phyloP scores from a whole-genome alignment of 139 green algal genomes.

The Picochlorum sp. region DNA sequence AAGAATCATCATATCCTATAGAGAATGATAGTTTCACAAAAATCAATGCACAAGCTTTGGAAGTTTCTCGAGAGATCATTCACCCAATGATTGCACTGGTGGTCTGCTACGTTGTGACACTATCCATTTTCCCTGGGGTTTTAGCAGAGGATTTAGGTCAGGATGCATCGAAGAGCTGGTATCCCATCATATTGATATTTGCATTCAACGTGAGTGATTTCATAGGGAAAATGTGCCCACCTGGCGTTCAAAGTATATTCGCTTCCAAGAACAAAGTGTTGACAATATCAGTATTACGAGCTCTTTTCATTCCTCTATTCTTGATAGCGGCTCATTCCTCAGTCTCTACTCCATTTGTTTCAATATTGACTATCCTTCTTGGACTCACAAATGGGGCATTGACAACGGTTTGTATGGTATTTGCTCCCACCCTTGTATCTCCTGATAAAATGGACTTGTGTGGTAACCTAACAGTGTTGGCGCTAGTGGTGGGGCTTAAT shows the following conservation, averaged over 20 bases:
- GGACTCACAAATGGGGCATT: constrained; percentile 58
- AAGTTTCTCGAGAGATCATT: background rate
- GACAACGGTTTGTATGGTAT: constrained; percentile 45
- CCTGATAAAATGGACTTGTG: constrained; percentile 26
- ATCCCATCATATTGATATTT: constrained; percentile 69
- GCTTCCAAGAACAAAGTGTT: background rate
- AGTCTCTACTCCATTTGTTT: constrained; percentile 14
- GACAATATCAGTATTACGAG: constrained; percentile 11
- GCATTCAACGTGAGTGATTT: constrained; percentile 68
- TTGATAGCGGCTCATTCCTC: constrained; percentile 10
- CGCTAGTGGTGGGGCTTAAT: constrained; percentile 63
- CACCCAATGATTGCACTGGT: background rate
- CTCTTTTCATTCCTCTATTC: constrained; percentile 53
- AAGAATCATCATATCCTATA: too few relatives aligned
- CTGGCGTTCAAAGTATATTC: background rate
- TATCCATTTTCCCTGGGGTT: constrained; percentile 86
- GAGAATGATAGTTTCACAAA: too few relatives aligned
- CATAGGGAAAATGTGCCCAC: constrained; percentile 48
- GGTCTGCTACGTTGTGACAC: constrained; percentile 49
- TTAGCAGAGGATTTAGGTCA: constrained; percentile 73
- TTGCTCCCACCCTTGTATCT: constrained; percentile 5
- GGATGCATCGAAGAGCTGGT: constrained; percentile 65
- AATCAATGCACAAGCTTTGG: background rate
- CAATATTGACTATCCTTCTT: constrained; percentile 29
- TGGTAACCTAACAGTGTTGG: constrained; percentile 68